These are phyloP conservation scores for Aureobasidium zeae DNA, from an alignment of 2,329 filamentous ascomycete species.

Conservation along the genomic window DNA sequence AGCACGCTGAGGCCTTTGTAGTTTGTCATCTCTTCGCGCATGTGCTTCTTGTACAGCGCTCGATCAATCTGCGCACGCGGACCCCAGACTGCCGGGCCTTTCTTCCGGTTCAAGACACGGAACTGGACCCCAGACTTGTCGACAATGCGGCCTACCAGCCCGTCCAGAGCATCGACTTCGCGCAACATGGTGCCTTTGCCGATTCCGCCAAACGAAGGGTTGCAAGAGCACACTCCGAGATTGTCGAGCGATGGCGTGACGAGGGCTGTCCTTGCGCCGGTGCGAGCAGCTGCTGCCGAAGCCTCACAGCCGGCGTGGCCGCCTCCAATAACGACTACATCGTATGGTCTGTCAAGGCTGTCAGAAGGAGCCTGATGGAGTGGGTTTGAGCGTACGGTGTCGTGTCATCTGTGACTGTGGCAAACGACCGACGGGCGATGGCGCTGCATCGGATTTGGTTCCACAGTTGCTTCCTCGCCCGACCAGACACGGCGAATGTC, in stretches of 20 bases:
- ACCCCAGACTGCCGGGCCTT: slow-evolving; percentile 94
- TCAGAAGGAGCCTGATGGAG: not conserved
- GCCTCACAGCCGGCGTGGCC: slow-evolving; percentile 95
- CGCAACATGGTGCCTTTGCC: slow-evolving; percentile 94
- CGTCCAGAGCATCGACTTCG: slow-evolving; percentile 91
- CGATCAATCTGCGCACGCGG: slow-evolving; percentile 94
- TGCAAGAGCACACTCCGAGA: slow-evolving; percentile 90
- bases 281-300: slow-evolving; percentile 77
- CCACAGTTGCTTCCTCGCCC: too few relatives aligned
- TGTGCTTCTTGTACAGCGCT: slow-evolving; percentile 76
- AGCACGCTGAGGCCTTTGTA: slow-evolving; percentile 76
- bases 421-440: slow-evolving; percentile 33
- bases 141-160: slow-evolving; percentile 75
- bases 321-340: slow-evolving; percentile 92
- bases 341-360: slow-evolving; percentile 53
- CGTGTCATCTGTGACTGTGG: slow-evolving; percentile 34
- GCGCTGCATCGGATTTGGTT: too few relatives aligned
- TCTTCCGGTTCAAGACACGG: slow-evolving; percentile 74
- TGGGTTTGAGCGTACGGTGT: slow-evolving; percentile 19
- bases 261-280: slow-evolving; percentile 79
- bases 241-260: slow-evolving; percentile 83
- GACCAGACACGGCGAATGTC: slow-evolving; percentile 24
- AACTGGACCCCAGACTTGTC: slow-evolving; percentile 96
- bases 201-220: slow-evolving; percentile 96
- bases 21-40: slow-evolving; percentile 71